Base-by-base conservation (phyloP, 2,329 filamentous ascomycete genomes). In the Aotearoamyces nothofagi region DNA sequence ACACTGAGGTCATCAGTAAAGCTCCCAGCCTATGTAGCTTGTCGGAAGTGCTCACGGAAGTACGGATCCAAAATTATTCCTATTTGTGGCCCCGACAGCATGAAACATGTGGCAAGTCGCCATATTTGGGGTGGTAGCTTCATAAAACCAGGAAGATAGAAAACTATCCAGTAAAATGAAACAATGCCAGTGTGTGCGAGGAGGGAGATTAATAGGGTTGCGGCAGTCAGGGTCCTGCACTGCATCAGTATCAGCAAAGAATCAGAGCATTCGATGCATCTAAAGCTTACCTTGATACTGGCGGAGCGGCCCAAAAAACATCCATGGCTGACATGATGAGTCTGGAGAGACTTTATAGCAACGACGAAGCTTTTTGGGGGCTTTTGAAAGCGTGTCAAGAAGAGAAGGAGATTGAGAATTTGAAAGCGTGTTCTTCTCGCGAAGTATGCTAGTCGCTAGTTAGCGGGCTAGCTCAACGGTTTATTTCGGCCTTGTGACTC, bases 1-100 rank as follows among this genome's bases (percentile, higher is more conserved):
- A 81, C 38, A 79, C 67, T 72, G 44, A 33, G 7, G 26, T 26
- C 22, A 30, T 30, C 36, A 36, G 56, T 46, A 56, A 53, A 43
- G 33, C 34, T 35, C 32, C 30, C 17, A 27, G 15, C 22, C 15
- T 35, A 34, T 36, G 33, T n/a, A n/a, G n/a, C n/a, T n/a, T n/a
- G n/a, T n/a, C n/a, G n/a, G n/a, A n/a, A 36, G 39, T 30, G 32
- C 65, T 44, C 58, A 73, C 67, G 52, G 48, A 78, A 73, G 55
- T 78, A 79, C 27, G 78, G 69, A 50, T 81, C 76, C 49, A 79
- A 60, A 29, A 80, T 44, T 36, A 80, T 66, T 23, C 54, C 37
- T 12, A 56, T 29, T 10, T 45, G 28, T 13, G 39, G 37, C 4
- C 46, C 44, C 8, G 50, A 52, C 17, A 56, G 37, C 16, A 55